Conservation (phyloP, 306 rosid species). For the Casuarina equisetifolia region DNA sequence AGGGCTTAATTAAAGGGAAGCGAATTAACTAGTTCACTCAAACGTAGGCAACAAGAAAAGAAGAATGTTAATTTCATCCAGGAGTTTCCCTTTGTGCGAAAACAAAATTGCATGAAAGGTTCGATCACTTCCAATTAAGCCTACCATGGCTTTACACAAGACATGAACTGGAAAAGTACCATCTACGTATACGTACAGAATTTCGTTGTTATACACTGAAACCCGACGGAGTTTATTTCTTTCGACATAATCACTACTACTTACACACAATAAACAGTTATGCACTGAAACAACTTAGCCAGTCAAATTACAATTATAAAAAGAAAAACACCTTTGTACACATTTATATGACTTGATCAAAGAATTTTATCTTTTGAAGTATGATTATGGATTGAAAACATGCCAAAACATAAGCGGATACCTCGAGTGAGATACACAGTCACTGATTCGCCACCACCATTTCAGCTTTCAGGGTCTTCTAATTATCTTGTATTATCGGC, state of each 20-base stretch:
- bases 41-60: background rate
- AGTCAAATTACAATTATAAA: constrained; percentile 11
- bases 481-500: constrained; percentile 27
- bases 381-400: constrained; percentile 27
- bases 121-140: background rate
- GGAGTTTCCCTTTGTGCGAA: background rate
- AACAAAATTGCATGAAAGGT: constrained; percentile 9
- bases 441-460: constrained; percentile 26
- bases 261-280: constrained; percentile 28
- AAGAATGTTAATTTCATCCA: background rate
- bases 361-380: constrained; percentile 21
- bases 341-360: constrained; percentile 27
- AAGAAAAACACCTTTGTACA: background rate
- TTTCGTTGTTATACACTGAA: constrained; percentile 13
- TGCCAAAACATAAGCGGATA: constrained; percentile 17
- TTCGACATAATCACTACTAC: constrained; percentile 14
- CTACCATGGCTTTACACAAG: constrained; percentile 16
- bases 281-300: constrained; percentile 9
- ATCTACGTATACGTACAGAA: constrained; percentile 17
- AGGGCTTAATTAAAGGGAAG: background rate
- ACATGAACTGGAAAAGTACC: background rate
- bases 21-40: background rate
- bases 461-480: constrained; percentile 31
- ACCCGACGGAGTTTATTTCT: constrained; percentile 1
- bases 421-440: constrained; percentile 24